Percentiles rank a stretch among this genome's conserved stretches.
These are phyloP conservation scores for Epichloe typhina DNA, from an alignment of 2,329 filamentous ascomycete genomes.

Conservation along the genomic window DNA sequence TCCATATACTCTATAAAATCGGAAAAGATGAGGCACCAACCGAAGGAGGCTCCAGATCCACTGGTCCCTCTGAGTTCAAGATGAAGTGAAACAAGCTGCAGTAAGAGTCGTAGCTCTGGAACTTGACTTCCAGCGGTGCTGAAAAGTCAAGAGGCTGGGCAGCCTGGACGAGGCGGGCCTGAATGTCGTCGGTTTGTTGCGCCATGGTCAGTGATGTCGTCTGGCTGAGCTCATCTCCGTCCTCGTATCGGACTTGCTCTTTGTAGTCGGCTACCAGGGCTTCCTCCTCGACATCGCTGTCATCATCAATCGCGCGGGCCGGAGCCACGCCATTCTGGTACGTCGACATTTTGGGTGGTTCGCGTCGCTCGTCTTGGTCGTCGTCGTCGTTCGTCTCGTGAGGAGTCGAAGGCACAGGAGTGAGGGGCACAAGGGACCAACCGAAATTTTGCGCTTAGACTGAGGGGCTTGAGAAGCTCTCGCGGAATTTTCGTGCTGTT, in stretches of 20 bases:
- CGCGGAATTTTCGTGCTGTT: conserved; percentile 24
- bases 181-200: conserved; percentile 78
- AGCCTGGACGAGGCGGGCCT: conserved; percentile 79
- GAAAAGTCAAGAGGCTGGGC: conserved; percentile 94
- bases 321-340: conserved; percentile 49
- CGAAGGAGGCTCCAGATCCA: conserved; percentile 91
- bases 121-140: conserved; percentile 90
- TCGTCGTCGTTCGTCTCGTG: conserved; percentile 16
- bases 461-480: conserved; percentile 13
- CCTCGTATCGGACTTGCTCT: conserved; percentile 91
- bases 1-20: background rate
- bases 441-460: conserved; percentile 23
- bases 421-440: conserved; percentile 16
- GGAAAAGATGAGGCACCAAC: conserved; percentile 37
- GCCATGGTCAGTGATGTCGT: conserved; percentile 55
- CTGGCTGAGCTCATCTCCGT: conserved; percentile 68
- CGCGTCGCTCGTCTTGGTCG: conserved; percentile 16
- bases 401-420: conserved; percentile 8
- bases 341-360: conserved; percentile 38
- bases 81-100: conserved; percentile 99
- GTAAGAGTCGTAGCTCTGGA: conserved; percentile 98
- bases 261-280: conserved; percentile 89
- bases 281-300: conserved; percentile 94
- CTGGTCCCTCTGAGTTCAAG: conserved; percentile 96
- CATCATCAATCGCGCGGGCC: conserved; percentile 53